Percentiles rank a stretch among this genome's conserved stretches.
Evolutionary conservation across 2,329 filamentous ascomycete genomes (phyloP).

Genomic region (Aspergillus sp.): DNA sequence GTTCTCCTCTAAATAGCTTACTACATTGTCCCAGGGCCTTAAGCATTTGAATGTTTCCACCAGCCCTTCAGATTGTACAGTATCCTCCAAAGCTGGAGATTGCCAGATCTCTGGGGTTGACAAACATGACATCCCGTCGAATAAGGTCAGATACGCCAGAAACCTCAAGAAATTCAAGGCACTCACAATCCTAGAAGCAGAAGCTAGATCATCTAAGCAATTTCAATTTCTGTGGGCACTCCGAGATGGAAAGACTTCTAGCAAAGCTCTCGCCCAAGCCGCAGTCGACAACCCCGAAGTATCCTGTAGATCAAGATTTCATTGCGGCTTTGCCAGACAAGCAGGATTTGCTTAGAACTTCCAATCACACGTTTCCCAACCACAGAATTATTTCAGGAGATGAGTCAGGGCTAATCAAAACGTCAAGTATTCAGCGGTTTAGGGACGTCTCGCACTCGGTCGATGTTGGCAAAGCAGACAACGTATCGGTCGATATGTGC

Average conservation of each 20-base stretch:
- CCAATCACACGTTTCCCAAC: constrained; percentile 54
- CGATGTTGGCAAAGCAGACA: constrained; percentile 19
- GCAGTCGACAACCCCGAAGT: constrained; percentile 19
- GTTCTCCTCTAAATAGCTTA: neutral
- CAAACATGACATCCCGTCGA: constrained; percentile 29
- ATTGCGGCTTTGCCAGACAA: constrained; percentile 75
- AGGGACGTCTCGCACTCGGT: constrained; percentile 14
- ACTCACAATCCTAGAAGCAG: constrained; percentile 49
- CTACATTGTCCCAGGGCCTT: constrained; percentile 20
- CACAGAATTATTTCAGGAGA: constrained; percentile 18
- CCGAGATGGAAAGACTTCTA: constrained; percentile 66
- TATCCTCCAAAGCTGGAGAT: constrained; percentile 39
- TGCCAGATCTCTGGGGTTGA: constrained; percentile 28
- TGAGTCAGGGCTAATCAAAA: constrained; percentile 26
- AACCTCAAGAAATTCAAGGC: neutral
- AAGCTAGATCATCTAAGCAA: constrained; percentile 46
- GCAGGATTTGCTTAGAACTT: constrained; percentile 60
- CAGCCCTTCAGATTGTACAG: constrained; percentile 34
- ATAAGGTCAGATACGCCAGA: constrained; percentile 39
- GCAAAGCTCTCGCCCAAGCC: constrained; percentile 45
- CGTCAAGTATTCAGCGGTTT: constrained; percentile 21
- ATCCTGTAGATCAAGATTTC: constrained; percentile 40
- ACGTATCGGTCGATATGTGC: constrained; percentile 37
- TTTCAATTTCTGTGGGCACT: constrained; percentile 31
- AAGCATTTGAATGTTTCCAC: constrained; percentile 30